Evolutionary conservation across 148 eudicot species (phyloP).

Genomic region (Silene uniflora): DNA sequence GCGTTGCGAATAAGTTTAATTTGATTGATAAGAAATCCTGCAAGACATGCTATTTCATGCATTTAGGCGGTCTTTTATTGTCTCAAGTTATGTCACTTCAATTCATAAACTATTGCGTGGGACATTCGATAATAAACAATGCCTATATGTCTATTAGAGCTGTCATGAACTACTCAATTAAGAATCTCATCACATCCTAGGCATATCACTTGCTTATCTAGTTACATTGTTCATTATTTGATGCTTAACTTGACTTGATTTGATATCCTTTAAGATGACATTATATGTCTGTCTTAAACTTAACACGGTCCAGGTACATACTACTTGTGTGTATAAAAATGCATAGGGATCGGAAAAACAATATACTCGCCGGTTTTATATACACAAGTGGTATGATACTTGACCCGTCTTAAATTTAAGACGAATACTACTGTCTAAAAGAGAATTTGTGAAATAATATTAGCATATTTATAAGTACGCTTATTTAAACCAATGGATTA

Average conservation of each 20-base stretch:
- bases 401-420: too few species aligned
- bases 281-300: too few species aligned
- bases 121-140: conserved; percentile 27
- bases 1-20: neutral
- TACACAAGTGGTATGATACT: too few species aligned
- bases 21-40: conserved; percentile 23
- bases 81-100: conserved; percentile 32
- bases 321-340: too few species aligned
- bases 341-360: too few species aligned
- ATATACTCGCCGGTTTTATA: too few species aligned
- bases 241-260: neutral
- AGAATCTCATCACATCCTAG: conserved; percentile 21
- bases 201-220: neutral
- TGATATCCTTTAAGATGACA: neutral
- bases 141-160: conserved; percentile 9
- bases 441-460: too few species aligned
- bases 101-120: conserved; percentile 20
- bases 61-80: conserved; percentile 15
- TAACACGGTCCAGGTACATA: too few species aligned
- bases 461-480: too few species aligned
- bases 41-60: conserved; percentile 11
- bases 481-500: too few species aligned
- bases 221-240: neutral
- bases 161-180: neutral
- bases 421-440: too few species aligned